Evolutionary conservation across 1,284 basidiomycete species (phyloP).

Genomic region (Austroboletus novae-zelandiae): DNA sequence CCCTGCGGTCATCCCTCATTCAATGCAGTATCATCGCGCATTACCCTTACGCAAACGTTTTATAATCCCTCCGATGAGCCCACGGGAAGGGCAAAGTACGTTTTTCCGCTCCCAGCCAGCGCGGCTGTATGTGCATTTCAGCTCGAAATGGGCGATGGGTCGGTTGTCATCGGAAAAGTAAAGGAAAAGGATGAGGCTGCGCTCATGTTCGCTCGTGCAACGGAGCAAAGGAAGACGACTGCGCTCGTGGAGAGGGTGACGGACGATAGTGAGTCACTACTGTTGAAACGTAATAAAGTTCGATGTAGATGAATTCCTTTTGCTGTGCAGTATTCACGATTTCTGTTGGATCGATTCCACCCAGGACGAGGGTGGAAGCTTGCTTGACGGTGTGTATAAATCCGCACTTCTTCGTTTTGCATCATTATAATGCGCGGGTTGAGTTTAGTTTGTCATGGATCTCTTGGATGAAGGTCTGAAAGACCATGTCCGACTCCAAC

Average conservation of each 20-base stretch:
- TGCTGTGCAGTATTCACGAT: conserved; percentile 49
- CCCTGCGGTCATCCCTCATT: not conserved
- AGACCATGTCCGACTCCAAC: conserved; percentile 49
- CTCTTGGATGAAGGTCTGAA: conserved; percentile 46
- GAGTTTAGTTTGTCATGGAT: conserved; percentile 34
- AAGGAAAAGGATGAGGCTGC: conserved; percentile 49
- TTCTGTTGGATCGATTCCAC: conserved; percentile 51
- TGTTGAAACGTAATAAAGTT: not conserved
- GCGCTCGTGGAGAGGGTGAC: conserved; percentile 49
- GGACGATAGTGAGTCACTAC: conserved; percentile 50
- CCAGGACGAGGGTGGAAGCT: conserved; percentile 38
- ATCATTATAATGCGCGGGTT: not conserved
- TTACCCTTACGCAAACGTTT: conserved; percentile 50
- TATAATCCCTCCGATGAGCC: conserved; percentile 36
- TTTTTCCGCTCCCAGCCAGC: conserved; percentile 59
- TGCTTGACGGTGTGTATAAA: conserved; percentile 40
- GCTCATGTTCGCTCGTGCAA: conserved; percentile 41
- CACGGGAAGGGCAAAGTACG: conserved; percentile 49
- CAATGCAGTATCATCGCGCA: conserved; percentile 45
- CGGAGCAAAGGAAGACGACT: conserved; percentile 40
- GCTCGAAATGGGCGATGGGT: conserved; percentile 40
- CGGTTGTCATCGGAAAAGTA: conserved; percentile 43
- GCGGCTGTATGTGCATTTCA: conserved; percentile 51
- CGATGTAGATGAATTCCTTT: not conserved
- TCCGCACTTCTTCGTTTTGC: not conserved